phyloP scores from a whole-genome alignment of 805 yeast genomes.

The Blastobotrys robertii region DNA sequence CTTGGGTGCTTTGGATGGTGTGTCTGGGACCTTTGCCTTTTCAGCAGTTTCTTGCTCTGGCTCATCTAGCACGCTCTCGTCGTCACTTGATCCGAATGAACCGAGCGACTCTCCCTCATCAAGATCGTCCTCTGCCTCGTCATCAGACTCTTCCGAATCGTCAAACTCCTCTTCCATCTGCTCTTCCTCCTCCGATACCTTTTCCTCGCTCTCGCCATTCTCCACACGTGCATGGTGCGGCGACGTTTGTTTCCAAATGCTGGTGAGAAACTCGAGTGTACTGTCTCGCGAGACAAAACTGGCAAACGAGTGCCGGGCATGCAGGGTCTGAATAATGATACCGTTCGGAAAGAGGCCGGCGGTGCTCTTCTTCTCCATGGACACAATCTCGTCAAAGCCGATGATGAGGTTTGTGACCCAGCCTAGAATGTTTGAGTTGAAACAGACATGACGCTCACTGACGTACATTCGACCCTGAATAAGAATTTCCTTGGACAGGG shows the following conservation, averaged over 20 bases:
- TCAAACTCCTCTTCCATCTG: conserved; percentile 2
- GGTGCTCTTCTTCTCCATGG: conserved; percentile 72
- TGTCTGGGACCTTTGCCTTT: not conserved
- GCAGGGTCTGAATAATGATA: conserved; percentile 55
- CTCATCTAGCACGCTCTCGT: not conserved
- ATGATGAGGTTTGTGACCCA: conserved; percentile 81
- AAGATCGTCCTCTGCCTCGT: not conserved
- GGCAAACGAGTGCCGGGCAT: conserved; percentile 68
- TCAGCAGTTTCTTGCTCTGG: not conserved
- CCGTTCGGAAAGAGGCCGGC: conserved; percentile 92
- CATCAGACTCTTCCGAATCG: not conserved
- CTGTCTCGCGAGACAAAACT: conserved; percentile 77
- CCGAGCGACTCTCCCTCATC: conserved; percentile 2
- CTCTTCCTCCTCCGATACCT: not conserved
- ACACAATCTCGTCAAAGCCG: conserved; percentile 57
- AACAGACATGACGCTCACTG: conserved; percentile 69
- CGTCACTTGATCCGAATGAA: conserved; percentile 3
- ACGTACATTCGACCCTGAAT: conserved; percentile 82
- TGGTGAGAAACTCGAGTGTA: conserved; percentile 58
- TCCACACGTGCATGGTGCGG: conserved; percentile 24
- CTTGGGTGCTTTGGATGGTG: not conserved
- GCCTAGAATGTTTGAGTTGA: conserved; percentile 78
- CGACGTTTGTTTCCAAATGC: conserved; percentile 47
- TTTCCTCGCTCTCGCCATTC: conserved; percentile 1
- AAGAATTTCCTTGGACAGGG: conserved; percentile 74